These are phyloP conservation scores for Aurinia saxatilis DNA, from an alignment of 345 rosid genomes.

Conservation along the genomic window DNA sequence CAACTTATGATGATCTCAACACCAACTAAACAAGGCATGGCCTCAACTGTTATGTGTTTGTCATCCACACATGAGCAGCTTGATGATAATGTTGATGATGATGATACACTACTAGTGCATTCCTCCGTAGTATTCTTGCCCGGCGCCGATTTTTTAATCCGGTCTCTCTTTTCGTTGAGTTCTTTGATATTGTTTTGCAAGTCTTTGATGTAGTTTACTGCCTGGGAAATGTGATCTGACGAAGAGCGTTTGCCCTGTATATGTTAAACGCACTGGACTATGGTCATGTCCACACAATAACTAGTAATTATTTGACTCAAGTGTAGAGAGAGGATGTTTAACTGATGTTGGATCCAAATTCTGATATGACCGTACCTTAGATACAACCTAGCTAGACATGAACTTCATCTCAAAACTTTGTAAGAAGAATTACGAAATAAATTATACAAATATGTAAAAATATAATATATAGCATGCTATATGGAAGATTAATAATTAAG, in stretches of 20 bases:
- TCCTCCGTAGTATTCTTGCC: constrained; percentile 9
- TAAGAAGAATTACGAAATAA: no score
- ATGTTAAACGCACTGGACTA: neutral
- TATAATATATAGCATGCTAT: no score
- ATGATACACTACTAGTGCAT: constrained; percentile 20
- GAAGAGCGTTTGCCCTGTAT: constrained; percentile 27
- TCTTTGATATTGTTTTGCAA: constrained; percentile 18
- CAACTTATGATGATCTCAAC: constrained; percentile 24
- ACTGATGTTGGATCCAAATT: no score
- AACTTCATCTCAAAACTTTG: no score
- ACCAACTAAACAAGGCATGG: constrained; percentile 23
- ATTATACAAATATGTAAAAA: no score
- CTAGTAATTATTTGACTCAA: no score
- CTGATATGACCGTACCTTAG: no score
- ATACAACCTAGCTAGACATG: no score
- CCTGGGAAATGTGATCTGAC: constrained; percentile 19
- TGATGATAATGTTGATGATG: constrained; percentile 4
- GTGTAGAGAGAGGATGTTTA: no score
- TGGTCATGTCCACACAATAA: neutral
- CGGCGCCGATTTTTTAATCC: neutral
- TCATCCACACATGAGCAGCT: constrained; percentile 20
- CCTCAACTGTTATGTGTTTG: constrained; percentile 13
- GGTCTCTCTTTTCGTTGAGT: constrained; percentile 11
- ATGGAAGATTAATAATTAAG: no score
- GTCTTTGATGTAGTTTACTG: constrained; percentile 21